Conservation (phyloP, 306 rosid species). For the Mimosa pudica region DNA sequence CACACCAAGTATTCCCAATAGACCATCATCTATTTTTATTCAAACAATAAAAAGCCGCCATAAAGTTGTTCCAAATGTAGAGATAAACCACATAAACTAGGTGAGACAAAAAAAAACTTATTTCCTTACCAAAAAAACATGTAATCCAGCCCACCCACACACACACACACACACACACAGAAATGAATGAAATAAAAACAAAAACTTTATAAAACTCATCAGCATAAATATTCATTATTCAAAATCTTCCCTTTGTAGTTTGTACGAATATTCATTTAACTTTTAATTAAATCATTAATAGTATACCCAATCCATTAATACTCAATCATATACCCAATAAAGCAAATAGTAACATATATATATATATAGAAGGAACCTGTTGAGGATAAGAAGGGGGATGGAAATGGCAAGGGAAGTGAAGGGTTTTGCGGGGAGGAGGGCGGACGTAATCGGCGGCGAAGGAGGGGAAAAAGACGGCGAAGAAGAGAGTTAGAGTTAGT, state of each 20-base stretch:
- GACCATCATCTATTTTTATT: background rate
- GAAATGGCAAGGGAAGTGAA: constrained; percentile 58
- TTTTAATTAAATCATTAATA: too few relatives aligned
- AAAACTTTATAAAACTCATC: background rate
- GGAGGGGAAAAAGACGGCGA: constrained; percentile 40
- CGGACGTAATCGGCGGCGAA: constrained; percentile 61
- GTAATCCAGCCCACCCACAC: background rate
- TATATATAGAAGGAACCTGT: constrained; percentile 51
- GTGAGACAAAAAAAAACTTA: background rate
- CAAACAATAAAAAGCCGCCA: background rate
- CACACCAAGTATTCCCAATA: background rate
- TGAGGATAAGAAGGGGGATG: constrained; percentile 62
- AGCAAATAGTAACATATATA: too few relatives aligned
- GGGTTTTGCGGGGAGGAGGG: constrained; percentile 74
- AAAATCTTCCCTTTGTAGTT: background rate
- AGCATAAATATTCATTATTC: background rate
- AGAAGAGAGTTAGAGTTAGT: constrained; percentile 31
- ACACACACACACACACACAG: background rate
- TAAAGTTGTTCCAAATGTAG: constrained; percentile 8
- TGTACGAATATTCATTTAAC: background rate
- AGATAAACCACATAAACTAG: background rate
- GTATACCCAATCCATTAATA: background rate
- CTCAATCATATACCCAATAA: background rate
- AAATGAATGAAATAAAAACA: background rate
- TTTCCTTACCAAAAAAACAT: background rate